phyloP scores from a whole-genome alignment of 495 filamentous ascomycete genomes.

The Neurospora sp. region DNA sequence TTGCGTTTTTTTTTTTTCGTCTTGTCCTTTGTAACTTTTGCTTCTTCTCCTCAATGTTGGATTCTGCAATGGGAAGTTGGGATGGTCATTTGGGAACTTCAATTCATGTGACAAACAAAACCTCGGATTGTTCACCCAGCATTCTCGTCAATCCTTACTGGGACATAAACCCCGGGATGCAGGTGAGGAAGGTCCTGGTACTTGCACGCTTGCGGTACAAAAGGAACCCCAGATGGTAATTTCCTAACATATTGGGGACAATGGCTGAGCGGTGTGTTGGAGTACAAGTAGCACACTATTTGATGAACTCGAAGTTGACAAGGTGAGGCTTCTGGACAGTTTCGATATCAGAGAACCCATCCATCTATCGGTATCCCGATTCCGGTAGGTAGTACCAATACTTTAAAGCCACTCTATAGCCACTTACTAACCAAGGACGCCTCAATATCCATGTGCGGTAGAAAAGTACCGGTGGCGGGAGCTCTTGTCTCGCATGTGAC shows the following conservation, averaged over 20 bases:
- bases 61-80: background rate
- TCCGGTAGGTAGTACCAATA: background rate
- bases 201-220: too few species aligned
- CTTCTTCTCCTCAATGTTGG: background rate
- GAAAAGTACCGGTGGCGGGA: background rate
- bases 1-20: background rate
- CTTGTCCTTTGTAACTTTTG: background rate
- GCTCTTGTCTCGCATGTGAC: background rate
- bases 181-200: too few species aligned
- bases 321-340: background rate
- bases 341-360: background rate
- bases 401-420: background rate
- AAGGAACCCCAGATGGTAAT: too few species aligned
- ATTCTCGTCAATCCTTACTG: background rate
- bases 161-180: too few species aligned
- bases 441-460: background rate
- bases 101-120: background rate
- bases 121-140: background rate
- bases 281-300: too few species aligned
- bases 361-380: background rate
- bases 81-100: background rate
- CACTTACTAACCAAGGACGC: background rate
- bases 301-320: background rate
- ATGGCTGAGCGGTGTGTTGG: too few species aligned
- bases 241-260: too few species aligned